These are phyloP conservation scores for Lolium perenne DNA, from an alignment of 176 grass and related monocot genomes.

Conservation along the genomic window DNA sequence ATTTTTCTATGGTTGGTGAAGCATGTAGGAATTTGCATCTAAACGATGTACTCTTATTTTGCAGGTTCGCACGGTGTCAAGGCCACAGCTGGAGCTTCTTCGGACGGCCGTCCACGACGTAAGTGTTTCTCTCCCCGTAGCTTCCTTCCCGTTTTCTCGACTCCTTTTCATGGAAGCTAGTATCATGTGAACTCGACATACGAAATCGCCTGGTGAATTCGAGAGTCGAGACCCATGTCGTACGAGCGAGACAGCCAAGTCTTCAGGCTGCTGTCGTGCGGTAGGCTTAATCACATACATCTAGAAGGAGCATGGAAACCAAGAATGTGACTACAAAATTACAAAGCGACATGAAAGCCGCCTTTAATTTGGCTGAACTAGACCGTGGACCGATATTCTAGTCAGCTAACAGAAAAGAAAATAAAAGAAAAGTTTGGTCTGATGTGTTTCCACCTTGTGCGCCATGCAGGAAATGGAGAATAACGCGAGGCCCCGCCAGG, in stretches of 20 bases:
- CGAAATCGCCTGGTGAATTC: background rate
- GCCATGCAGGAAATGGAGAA: conserved; percentile 50
- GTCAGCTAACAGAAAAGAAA: no score
- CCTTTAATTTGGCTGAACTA: conserved; percentile 10
- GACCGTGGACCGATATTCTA: background rate
- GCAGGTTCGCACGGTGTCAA: conserved; percentile 67
- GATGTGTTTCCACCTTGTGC: background rate
- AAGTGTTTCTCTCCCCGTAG: conserved; percentile 8
- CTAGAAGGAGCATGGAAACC: background rate
- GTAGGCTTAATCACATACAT: background rate
- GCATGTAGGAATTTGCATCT: no score
- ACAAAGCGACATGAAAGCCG: background rate
- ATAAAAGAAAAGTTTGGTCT: background rate
- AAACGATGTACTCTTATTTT: no score
- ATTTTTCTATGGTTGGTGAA: background rate
- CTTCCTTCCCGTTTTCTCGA: no score
- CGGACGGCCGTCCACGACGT: conserved; percentile 75
- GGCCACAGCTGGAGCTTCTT: conserved; percentile 61
- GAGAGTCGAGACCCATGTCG: background rate
- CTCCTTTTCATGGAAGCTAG: background rate
- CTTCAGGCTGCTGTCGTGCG: background rate
- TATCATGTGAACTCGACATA: background rate
- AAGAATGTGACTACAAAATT: background rate
- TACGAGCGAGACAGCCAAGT: background rate
- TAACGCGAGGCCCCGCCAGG: conserved; percentile 74